phyloP scores from a whole-genome alignment of 768 basidiomycete species.

The Psilocybe cubensis region DNA sequence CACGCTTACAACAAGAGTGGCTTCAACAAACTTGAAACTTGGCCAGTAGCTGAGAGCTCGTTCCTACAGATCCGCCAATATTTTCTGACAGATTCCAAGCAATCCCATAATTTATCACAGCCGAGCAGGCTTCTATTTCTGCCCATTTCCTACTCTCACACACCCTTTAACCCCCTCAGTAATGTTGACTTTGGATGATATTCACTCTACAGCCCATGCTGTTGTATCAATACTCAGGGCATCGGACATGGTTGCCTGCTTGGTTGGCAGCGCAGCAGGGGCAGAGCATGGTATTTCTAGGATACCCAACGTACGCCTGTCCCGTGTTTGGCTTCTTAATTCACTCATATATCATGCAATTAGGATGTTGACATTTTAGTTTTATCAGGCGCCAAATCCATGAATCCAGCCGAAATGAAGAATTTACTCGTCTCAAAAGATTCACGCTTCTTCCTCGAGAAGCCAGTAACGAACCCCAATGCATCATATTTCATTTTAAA shows the following conservation, averaged over 20 bases:
- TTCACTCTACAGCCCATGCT: not conserved
- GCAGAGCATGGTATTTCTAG: constrained; percentile 10
- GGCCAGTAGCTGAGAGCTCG: not conserved
- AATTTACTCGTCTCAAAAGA: constrained; percentile 3
- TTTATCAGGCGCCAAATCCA: constrained; percentile 5
- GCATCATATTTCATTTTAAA: constrained; percentile 16
- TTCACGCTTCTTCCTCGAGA: constrained; percentile 9
- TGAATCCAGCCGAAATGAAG: constrained; percentile 8
- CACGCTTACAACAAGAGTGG: constrained; percentile 20
- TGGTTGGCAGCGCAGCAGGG: constrained; percentile 10
- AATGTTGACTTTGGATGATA: constrained; percentile 1
- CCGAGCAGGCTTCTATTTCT: not conserved
- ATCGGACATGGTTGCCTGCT: not conserved
- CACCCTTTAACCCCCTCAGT: not conserved
- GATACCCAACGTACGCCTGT: constrained; percentile 4
- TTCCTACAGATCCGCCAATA: not conserved
- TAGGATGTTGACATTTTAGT: constrained; percentile 23
- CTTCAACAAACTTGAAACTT: not conserved
- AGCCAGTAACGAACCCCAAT: constrained; percentile 13
- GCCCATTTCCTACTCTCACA: not conserved
- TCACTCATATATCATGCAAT: not conserved
- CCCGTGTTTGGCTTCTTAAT: not conserved
- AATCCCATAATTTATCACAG: not conserved
- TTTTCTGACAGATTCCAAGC: not conserved
- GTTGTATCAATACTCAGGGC: not conserved